Evolutionary conservation across 139 green algal genomes (phyloP).

Genomic region (Chlorella vulgaris): DNA sequence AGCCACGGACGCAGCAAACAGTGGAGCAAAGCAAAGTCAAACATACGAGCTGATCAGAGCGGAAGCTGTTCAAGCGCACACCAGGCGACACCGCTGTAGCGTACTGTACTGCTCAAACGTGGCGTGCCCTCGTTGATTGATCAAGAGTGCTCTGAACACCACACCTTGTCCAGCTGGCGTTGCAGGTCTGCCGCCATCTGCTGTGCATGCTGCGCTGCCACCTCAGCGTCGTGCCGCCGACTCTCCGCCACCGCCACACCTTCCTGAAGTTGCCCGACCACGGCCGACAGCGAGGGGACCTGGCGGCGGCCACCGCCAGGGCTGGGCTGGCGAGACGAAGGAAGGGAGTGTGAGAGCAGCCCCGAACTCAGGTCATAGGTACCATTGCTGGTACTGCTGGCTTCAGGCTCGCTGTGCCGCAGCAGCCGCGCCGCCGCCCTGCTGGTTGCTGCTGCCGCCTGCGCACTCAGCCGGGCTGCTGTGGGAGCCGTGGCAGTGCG

Average conservation of each 20-base stretch:
- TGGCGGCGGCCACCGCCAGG: background rate
- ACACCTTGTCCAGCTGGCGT: slow-evolving; percentile 28
- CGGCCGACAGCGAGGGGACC: background rate
- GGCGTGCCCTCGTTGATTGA: too few species aligned
- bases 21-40: too few species aligned
- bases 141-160: too few species aligned
- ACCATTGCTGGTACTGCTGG: too few species aligned
- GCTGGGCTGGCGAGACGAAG: background rate
- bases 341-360: too few species aligned
- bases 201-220: slow-evolving; percentile 1
- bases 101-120: too few species aligned
- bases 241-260: slow-evolving; percentile 27
- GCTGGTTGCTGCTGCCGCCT: background rate
- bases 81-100: too few species aligned
- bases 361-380: background rate
- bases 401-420: background rate
- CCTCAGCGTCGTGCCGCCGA: slow-evolving; percentile 26
- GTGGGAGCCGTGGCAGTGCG: background rate
- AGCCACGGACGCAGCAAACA: too few species aligned
- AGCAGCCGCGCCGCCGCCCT: background rate
- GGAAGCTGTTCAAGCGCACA: too few species aligned
- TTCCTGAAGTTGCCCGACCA: slow-evolving; percentile 10
- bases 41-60: too few species aligned
- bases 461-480: background rate
- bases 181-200: slow-evolving; percentile 15